A percentile compares a stretch with the other conserved stretches of the same genome.
These are phyloP conservation scores for Penicillium glabrum DNA, from an alignment of 2,329 filamentous ascomycete species.

Conservation along the genomic window DNA sequence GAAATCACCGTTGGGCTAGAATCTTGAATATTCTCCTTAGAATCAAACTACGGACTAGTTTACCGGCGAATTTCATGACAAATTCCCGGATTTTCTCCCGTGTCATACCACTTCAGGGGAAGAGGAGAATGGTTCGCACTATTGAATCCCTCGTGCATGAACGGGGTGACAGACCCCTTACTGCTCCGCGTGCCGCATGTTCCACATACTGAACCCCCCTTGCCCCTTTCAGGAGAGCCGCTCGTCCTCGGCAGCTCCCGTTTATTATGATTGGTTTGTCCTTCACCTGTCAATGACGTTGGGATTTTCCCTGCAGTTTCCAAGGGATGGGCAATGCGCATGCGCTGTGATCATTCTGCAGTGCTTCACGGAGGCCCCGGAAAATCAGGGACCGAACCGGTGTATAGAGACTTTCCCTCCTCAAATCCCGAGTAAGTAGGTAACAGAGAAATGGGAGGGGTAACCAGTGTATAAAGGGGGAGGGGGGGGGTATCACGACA, in stretches of 20 bases:
- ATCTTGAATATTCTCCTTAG: slow-evolving; percentile 9
- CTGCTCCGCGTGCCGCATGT: slow-evolving; percentile 35
- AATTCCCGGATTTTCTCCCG: neutral
- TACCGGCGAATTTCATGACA: slow-evolving; percentile 18
- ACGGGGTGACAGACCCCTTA: slow-evolving; percentile 28
- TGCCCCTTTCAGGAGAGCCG: neutral
- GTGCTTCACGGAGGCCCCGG: slow-evolving; percentile 18
- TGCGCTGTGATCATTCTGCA: slow-evolving; percentile 23
- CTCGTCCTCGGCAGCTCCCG: slow-evolving; percentile 10
- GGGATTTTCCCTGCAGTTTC: slow-evolving; percentile 16
- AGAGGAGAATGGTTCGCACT: slow-evolving; percentile 11
- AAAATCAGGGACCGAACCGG: slow-evolving; percentile 14
- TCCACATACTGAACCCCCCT: slow-evolving; percentile 19
- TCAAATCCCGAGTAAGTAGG: neutral
- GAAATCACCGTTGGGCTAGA: neutral
- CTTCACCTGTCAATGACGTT: slow-evolving; percentile 15
- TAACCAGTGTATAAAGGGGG: neutral
- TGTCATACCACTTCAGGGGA: neutral
- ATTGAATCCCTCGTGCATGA: slow-evolving; percentile 25
- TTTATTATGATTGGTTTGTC: neutral
- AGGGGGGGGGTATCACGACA: neutral
- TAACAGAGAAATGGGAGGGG: neutral
- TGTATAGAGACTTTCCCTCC: neutral
- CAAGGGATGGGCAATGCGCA: slow-evolving; percentile 23
- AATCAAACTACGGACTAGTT: neutral